A percentile compares a stretch with the other conserved stretches of the same genome.
These are phyloP conservation scores for Sporothrix luriei DNA, from an alignment of 2,329 filamentous ascomycete genomes.

Conservation along the genomic window DNA sequence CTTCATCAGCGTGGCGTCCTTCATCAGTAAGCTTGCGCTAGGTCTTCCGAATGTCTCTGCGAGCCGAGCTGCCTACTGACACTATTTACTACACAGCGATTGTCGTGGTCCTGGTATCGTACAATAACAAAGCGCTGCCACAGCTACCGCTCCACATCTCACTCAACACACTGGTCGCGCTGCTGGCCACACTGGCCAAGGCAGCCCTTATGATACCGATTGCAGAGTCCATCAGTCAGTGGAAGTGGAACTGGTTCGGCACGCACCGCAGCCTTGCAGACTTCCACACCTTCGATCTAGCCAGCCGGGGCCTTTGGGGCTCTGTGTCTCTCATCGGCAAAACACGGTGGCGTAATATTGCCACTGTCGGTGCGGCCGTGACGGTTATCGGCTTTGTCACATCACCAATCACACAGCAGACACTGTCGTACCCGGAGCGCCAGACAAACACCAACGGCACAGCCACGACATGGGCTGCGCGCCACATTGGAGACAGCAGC, in stretches of 20 bases:
- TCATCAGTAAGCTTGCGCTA: constrained; percentile 8
- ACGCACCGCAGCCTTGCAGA: constrained; percentile 38
- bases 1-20: constrained; percentile 22
- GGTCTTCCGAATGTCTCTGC: not conserved
- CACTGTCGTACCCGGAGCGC: constrained; percentile 30
- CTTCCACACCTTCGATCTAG: constrained; percentile 41
- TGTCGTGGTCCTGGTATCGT: constrained; percentile 5
- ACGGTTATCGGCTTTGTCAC: constrained; percentile 21
- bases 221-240: constrained; percentile 40
- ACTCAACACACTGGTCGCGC: constrained; percentile 41
- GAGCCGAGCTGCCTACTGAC: not conserved
- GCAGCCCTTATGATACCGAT: constrained; percentile 38
- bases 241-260: constrained; percentile 43
- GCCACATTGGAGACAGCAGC: constrained; percentile 24
- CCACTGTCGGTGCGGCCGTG: constrained; percentile 38
- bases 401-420: constrained; percentile 6
- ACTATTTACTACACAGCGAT: not conserved
- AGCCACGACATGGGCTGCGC: constrained; percentile 2
- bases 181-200: constrained; percentile 40
- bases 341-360: constrained; percentile 38
- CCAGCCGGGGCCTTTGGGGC: constrained; percentile 37
- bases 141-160: constrained; percentile 38
- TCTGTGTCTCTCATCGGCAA: constrained; percentile 36
- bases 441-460: constrained; percentile 10
- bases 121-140: constrained; percentile 30